Percentiles rank a stretch among this genome's conserved stretches.
Evolutionary conservation across 768 basidiomycete species (phyloP).

Genomic region (Hericium rajendrae): DNA sequence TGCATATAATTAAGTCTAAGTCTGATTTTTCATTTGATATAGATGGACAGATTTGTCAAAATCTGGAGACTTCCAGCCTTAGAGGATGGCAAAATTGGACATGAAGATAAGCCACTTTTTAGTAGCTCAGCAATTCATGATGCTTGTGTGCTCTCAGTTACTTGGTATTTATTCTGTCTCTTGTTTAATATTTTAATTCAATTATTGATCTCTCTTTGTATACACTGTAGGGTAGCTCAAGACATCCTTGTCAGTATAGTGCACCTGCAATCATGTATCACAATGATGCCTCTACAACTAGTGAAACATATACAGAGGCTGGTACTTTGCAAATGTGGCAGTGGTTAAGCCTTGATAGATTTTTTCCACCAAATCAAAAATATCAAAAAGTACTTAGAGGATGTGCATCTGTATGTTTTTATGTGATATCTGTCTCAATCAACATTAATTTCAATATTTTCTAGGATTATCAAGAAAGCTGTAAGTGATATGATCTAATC

Average conservation of each 20-base stretch:
- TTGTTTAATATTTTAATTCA: background rate
- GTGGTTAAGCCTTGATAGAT: slow-evolving; percentile 59
- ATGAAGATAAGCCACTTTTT: slow-evolving; percentile 73
- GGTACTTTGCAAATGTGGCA: slow-evolving; percentile 45
- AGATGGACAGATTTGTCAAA: slow-evolving; percentile 70
- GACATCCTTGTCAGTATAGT: slow-evolving; percentile 40
- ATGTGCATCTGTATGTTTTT: slow-evolving; percentile 45
- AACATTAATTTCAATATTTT: background rate
- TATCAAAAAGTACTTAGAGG: slow-evolving; percentile 26
- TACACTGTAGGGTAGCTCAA: slow-evolving; percentile 1
- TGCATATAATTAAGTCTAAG: background rate
- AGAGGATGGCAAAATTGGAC: slow-evolving; percentile 29
- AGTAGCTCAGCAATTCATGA: slow-evolving; percentile 58
- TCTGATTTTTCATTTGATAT: slow-evolving; percentile 2
- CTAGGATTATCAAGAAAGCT: slow-evolving; percentile 71
- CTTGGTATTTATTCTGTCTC: slow-evolving; percentile 36
- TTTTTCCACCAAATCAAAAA: slow-evolving; percentile 41
- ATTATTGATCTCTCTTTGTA: background rate
- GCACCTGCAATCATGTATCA: slow-evolving; percentile 39
- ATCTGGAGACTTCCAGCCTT: slow-evolving; percentile 55
- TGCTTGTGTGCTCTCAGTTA: slow-evolving; percentile 51
- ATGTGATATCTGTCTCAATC: background rate
- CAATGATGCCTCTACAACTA: background rate
- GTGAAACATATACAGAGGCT: background rate
- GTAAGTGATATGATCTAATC: slow-evolving; percentile 29